Evolutionary conservation across 2,329 filamentous ascomycete genomes (phyloP), one percentile per base, ranked within the genome.

Genomic region (Akanthomyces uredinophilus): DNA sequence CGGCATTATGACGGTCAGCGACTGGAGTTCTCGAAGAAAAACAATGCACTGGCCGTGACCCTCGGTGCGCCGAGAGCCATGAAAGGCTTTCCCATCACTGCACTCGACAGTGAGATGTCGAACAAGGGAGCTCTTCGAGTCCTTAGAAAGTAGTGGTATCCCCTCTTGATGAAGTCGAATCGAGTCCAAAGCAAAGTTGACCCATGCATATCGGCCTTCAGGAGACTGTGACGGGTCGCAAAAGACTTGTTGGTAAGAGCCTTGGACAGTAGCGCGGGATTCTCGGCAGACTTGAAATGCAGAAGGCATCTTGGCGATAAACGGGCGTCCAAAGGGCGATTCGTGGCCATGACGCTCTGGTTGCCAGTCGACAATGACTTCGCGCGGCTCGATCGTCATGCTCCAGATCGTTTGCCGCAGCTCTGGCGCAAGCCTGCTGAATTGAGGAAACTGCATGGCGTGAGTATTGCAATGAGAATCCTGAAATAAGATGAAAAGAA

Each of bases 11-110:
- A 39, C 11, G 10, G 10, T 16, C 37, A 39, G 3, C 14, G 37
- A 16, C 37, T 16, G 37, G 11, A 39, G 13, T 3, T 39, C 16
- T 16, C 14, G 37, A 16, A 39, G 4, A 14, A 10, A 11, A 10
- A 39, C 14, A 14, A 39, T 14, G 37, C 4, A 5, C 37, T 16
- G 37, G 37, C 37, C 37, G 14, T 39, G 11, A 14, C 37, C 37
- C 13, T 2, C 1, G 5, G 3, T 14, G 37, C 1, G 7, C 11
- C 1, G 13, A 1, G 2, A 14, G 13, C 37, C 37, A 10, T 18
- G 16, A 39, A 39, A 39, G 13, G 3, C 13, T 14, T 1, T 10
- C 13, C 4, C 37, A 16, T 39, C 14, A 10, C 5, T 20, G 22
- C 41, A n/a, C 41, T 44, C 41, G 2, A 44, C 41, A 6, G 18